These are phyloP conservation scores for Metschnikowia santaceciliae DNA, from an alignment of 805 yeast genomes.

Conservation along the genomic window DNA sequence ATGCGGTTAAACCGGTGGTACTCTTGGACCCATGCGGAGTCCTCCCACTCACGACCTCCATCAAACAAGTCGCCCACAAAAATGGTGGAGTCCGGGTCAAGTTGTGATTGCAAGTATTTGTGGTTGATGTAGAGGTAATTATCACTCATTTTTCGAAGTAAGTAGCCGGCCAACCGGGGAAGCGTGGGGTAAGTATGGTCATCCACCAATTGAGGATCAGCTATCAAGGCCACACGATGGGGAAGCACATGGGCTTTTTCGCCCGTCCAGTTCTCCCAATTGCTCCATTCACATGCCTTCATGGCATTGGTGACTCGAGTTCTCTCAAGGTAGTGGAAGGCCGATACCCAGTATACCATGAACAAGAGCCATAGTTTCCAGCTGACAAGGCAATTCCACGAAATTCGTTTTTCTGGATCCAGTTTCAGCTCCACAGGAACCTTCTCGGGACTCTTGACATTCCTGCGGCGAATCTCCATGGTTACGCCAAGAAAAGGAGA, in stretches of 20 bases:
- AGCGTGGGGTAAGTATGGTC: conserved; percentile 80
- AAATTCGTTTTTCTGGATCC: too few relatives aligned
- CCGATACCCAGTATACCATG: conserved; percentile 22
- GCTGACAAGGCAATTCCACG: neutral
- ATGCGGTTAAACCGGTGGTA: conserved; percentile 61
- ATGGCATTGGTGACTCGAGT: conserved; percentile 24
- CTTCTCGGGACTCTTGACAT: neutral
- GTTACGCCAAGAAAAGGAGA: neutral
- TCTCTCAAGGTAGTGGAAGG: conserved; percentile 32
- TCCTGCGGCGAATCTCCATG: neutral
- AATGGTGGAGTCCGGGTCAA: conserved; percentile 72
- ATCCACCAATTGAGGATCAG: conserved; percentile 95
- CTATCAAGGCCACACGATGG: conserved; percentile 57
- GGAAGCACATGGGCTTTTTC: conserved; percentile 24
- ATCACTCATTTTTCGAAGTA: conserved; percentile 67
- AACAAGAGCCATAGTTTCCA: conserved; percentile 3
- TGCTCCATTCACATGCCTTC: conserved; percentile 48
- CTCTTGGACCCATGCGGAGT: conserved; percentile 65
- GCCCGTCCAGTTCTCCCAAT: conserved; percentile 59
- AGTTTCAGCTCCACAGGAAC: neutral
- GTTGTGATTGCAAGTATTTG: conserved; percentile 48
- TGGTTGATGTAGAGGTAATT: conserved; percentile 77
- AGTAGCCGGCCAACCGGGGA: conserved; percentile 43
- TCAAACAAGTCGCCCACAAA: conserved; percentile 92
- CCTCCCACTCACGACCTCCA: conserved; percentile 88